A percentile compares a stretch with the other conserved stretches of the same genome.
Conservation (phyloP, 257 asterid species). For the Capsicum chinense region DNA sequence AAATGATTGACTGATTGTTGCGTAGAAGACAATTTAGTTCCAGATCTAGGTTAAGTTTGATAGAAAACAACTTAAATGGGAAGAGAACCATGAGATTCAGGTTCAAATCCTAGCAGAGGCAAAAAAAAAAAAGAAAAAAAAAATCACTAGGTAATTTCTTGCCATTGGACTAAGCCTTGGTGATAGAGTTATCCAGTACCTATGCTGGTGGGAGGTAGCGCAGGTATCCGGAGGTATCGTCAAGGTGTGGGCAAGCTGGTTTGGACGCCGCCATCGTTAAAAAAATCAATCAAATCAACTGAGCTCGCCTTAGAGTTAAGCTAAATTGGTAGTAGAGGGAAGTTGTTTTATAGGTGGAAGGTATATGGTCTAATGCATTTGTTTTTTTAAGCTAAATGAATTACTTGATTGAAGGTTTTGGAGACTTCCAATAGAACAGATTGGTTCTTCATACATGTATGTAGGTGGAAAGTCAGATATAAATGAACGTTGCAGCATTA, state of each 20-base stretch:
- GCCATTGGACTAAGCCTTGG: background rate
- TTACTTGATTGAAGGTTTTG: slow-evolving; percentile 12
- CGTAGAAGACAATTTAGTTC: background rate
- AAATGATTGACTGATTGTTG: background rate
- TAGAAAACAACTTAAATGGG: background rate
- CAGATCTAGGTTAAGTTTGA: background rate
- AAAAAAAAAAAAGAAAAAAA: background rate
- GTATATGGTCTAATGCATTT: background rate
- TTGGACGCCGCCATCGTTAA: background rate
- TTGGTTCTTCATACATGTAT: background rate
- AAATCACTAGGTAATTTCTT: background rate
- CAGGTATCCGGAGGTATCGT: background rate
- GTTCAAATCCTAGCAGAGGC: background rate
- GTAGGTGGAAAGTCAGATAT: background rate
- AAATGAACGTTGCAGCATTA: background rate
- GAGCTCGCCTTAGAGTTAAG: background rate
- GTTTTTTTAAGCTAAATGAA: background rate
- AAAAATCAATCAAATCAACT: background rate
- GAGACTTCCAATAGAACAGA: background rate
- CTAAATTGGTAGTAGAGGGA: background rate
- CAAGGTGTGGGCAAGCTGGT: background rate
- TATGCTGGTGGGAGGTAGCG: background rate
- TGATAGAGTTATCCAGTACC: background rate
- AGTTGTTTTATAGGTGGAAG: background rate
- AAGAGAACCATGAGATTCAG: background rate